A percentile compares a stretch with the other conserved stretches of the same genome.
Conservation (phyloP, 2,329 filamentous ascomycete species). For the Dothideomycetes sp. region DNA sequence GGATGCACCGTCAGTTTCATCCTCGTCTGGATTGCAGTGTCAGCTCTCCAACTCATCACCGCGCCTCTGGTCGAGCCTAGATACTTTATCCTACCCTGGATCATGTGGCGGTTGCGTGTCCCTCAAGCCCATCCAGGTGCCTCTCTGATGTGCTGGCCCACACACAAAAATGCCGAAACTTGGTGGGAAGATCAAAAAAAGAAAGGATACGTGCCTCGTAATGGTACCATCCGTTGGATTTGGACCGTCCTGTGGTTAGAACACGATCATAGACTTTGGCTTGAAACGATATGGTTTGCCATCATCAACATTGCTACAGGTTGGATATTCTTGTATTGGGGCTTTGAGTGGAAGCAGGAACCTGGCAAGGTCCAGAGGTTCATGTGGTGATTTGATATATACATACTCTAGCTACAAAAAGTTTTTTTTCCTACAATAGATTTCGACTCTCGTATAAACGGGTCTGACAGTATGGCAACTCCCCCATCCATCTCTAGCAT, state of each 20-base stretch:
- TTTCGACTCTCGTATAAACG: no score
- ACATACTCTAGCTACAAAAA: no score
- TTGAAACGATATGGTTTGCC: constrained; percentile 64
- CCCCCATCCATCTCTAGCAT: no score
- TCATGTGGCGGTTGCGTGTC: constrained; percentile 79
- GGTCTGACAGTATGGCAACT: no score
- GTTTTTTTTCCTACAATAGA: no score
- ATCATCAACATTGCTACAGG: constrained; percentile 57
- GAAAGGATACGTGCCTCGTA: neutral
- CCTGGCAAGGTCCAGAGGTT: constrained; percentile 60
- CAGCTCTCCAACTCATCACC: constrained; percentile 69
- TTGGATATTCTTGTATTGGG: constrained; percentile 60
- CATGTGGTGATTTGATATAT: constrained; percentile 75
- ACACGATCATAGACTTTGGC: constrained; percentile 37
- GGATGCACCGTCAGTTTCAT: constrained; percentile 40
- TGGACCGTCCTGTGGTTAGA: constrained; percentile 16
- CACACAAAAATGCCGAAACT: constrained; percentile 10
- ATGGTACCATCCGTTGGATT: neutral
- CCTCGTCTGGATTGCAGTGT: constrained; percentile 57
- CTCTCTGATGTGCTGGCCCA: neutral
- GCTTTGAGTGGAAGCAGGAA: constrained; percentile 59
- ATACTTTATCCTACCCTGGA: constrained; percentile 93
- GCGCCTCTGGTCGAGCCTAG: constrained; percentile 90
- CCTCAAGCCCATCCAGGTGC: constrained; percentile 33
- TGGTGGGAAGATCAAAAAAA: constrained; percentile 10